Base-by-base conservation (phyloP, 345 rosid genomes). In the Eucalyptus melliodora region DNA sequence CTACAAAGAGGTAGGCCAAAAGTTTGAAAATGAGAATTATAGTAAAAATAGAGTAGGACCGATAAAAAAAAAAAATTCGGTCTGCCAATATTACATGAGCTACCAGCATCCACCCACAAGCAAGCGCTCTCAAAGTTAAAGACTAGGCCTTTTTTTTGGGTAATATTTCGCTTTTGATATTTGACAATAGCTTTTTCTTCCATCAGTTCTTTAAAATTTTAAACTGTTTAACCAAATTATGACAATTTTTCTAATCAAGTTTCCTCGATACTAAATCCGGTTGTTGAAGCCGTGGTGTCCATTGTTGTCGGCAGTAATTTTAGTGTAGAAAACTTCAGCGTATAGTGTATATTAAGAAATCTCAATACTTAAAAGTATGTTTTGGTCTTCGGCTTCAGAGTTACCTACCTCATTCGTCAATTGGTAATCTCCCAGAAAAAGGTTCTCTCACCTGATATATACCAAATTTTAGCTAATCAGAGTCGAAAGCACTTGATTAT, bases 1-100 rank as follows among this genome's bases (percentile, higher is more conserved):
- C 2, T 19, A 0, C 10, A 53, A 53, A 1, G 2, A 53, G 10
- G 1, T 2, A 0, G 0, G 24, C 0, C 11, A 53, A 53, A 53
- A 3, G 4, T 19, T 5, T 19, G 5, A 53, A 2, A 53, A 4
- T 19, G 10, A 53, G 2, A 53, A 7, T 19, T 53, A 7, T 0
- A 53, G 24, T 53, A 53, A 19, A 0, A 53, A 53, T 19, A 53
- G 0, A 53, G 0, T 19, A 53, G 1, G 1, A 53, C 10, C 1
- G 5, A 53, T 4, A 2, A 19, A 53, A 19, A 53, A 19, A 51
- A 51, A 3, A 50, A 50, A 15, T 19, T 53, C 11, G 0, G 2
- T 53, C 62, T 2, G 6, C 62, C 30, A 23, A 4, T 56, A 56
- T 56, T 56, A 9, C 62, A 10, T 24, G 62, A 56, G 30, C 30